These are phyloP conservation scores for Fusarium metavorans DNA, from an alignment of 2,329 filamentous ascomycete species.

Conservation along the genomic window DNA sequence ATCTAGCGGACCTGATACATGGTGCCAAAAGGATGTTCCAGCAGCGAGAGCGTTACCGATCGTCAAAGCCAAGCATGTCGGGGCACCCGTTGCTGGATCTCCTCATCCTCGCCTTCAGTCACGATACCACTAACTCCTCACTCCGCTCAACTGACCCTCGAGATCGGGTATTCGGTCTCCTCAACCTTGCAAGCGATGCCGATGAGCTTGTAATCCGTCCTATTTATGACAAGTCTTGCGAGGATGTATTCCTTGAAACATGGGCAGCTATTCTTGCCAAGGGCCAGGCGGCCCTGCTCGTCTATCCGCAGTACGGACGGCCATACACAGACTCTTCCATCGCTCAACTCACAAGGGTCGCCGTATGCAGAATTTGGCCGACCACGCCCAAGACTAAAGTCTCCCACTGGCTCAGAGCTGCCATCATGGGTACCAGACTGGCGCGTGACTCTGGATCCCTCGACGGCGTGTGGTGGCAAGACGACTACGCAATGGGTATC, in stretches of 20 bases:
- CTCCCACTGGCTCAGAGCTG: neutral
- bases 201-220: neutral
- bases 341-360: too few relatives aligned
- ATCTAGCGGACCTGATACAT: neutral
- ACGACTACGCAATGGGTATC: neutral
- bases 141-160: neutral
- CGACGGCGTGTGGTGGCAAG: neutral
- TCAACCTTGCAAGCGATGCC: neutral
- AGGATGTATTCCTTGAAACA: neutral
- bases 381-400: neutral
- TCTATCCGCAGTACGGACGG: neutral
- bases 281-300: neutral
- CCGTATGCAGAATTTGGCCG: neutral
- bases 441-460: neutral
- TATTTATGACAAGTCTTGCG: neutral
- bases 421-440: neutral
- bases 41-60: neutral
- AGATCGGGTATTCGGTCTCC: neutral
- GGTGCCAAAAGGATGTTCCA: neutral
- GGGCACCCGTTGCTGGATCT: neutral
- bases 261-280: neutral
- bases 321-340: neutral
- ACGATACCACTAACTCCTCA: neutral
- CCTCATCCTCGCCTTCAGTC: neutral
- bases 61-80: fast-evolving